A percentile compares a stretch with the other conserved stretches of the same genome.
phyloP scores from a whole-genome alignment of 306 rosid genomes.

The Inga oerstediana region DNA sequence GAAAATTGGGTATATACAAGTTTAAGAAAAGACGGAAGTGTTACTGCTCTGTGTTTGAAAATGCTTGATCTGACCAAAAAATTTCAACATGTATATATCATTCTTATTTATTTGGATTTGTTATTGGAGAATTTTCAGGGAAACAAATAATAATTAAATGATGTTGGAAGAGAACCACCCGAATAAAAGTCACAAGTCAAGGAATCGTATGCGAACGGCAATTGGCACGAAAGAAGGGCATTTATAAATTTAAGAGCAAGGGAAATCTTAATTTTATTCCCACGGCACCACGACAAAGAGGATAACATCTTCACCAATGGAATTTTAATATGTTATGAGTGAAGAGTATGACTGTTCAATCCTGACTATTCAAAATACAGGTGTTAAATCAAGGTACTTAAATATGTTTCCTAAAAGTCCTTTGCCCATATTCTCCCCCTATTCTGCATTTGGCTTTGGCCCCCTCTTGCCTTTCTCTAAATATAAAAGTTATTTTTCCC shows the following conservation, averaged over 20 bases:
- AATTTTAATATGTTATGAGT: background rate
- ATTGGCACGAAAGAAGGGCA: slow-evolving; percentile 1
- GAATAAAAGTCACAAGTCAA: background rate
- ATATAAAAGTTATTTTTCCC: background rate
- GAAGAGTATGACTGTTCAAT: background rate
- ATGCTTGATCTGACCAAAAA: background rate
- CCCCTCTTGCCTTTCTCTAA: background rate
- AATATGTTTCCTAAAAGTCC: background rate
- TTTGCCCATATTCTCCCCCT: background rate
- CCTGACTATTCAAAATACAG: background rate
- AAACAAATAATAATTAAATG: background rate
- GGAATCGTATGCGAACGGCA: background rate
- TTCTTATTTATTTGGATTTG: background rate
- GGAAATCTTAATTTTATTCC: slow-evolving; percentile 12
- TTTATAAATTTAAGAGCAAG: background rate
- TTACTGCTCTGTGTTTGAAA: background rate
- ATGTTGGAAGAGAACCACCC: background rate
- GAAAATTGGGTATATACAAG: background rate
- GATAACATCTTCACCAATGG: background rate
- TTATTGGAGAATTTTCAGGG: background rate
- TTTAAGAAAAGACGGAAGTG: background rate
- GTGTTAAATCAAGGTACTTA: background rate
- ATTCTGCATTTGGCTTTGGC: background rate
- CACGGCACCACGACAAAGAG: background rate
- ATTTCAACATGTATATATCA: background rate